Percentiles rank a stretch among this genome's conserved stretches.
These are phyloP conservation scores for Boletellus ananas DNA, from an alignment of 768 basidiomycete genomes.

Conservation along the genomic window DNA sequence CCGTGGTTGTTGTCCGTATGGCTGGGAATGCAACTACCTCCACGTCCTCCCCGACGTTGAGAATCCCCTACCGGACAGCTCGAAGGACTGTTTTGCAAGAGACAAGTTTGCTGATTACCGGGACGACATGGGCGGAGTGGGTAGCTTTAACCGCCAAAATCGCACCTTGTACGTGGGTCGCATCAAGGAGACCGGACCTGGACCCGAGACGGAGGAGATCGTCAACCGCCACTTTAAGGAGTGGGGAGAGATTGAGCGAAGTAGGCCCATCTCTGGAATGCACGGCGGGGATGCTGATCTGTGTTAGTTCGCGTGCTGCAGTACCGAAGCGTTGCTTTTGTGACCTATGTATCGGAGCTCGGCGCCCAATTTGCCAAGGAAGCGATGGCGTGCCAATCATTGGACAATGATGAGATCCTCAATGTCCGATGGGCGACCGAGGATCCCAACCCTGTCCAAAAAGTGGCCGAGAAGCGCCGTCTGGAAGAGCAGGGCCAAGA, in stretches of 20 bases:
- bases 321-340: conserved; percentile 94
- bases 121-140: conserved; percentile 99
- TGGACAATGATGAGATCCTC: conserved; percentile 95
- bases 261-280: conserved; percentile 44
- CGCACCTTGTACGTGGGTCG: conserved; percentile 92
- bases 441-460: conserved; percentile 92
- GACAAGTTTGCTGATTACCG: conserved; percentile 97
- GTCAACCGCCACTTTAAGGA: conserved; percentile 91
- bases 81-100: conserved; percentile 94
- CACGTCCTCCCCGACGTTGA: conserved; percentile 79
- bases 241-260: conserved; percentile 90
- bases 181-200: conserved; percentile 87
- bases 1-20: conserved; percentile 95
- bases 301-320: conserved; percentile 79
- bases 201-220: conserved; percentile 88
- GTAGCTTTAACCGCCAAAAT: conserved; percentile 92
- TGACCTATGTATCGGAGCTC: conserved; percentile 85
- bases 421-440: conserved; percentile 99
- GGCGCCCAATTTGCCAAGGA: conserved; percentile 96
- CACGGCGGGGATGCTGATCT: conserved; percentile 5
- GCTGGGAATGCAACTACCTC: conserved; percentile 96
- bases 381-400: conserved; percentile 96
- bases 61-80: conserved; percentile 76
- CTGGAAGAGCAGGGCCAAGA: conserved; percentile 82
- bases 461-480: conserved; percentile 78